Evolutionary conservation across 768 basidiomycete species (phyloP).

Genomic region (Pulveroboletus sp.): DNA sequence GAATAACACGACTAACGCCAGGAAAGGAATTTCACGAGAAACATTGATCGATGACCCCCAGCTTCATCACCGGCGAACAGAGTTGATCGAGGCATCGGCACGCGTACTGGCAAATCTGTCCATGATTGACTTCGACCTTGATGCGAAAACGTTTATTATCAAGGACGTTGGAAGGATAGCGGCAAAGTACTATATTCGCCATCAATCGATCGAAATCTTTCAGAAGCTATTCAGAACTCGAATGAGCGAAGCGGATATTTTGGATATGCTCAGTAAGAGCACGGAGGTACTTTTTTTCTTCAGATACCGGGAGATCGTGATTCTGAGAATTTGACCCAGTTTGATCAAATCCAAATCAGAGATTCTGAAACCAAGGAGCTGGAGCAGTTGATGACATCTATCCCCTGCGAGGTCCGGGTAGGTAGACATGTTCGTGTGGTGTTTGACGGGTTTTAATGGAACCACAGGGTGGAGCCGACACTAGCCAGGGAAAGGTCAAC

Average conservation of each 20-base stretch:
- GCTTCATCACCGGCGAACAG: conserved; percentile 64
- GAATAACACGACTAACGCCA: conserved; percentile 1
- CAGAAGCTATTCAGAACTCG: conserved; percentile 68
- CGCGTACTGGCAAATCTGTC: conserved; percentile 59
- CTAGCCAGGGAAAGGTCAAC: conserved; percentile 85
- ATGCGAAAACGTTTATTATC: conserved; percentile 57
- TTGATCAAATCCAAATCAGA: conserved; percentile 91
- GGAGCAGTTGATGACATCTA: conserved; percentile 57
- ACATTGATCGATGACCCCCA: conserved; percentile 67
- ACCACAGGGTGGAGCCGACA: conserved; percentile 59
- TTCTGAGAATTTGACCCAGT: conserved; percentile 44
- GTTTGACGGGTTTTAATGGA: background rate
- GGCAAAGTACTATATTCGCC: conserved; percentile 91
- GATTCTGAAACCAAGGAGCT: conserved; percentile 89
- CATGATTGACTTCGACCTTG: conserved; percentile 80
- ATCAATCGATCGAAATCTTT: conserved; percentile 85
- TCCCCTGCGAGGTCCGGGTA: conserved; percentile 84
- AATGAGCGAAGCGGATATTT: conserved; percentile 93
- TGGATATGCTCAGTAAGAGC: conserved; percentile 82
- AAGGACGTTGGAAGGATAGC: conserved; percentile 97
- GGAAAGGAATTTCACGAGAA: conserved; percentile 70
- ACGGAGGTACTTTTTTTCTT: conserved; percentile 64
- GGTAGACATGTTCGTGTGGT: conserved; percentile 11
- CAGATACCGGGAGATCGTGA: background rate
- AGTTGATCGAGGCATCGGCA: conserved; percentile 67